Conservation (phyloP, 75 land plant genomes). For the Azolla pinnata region DNA sequence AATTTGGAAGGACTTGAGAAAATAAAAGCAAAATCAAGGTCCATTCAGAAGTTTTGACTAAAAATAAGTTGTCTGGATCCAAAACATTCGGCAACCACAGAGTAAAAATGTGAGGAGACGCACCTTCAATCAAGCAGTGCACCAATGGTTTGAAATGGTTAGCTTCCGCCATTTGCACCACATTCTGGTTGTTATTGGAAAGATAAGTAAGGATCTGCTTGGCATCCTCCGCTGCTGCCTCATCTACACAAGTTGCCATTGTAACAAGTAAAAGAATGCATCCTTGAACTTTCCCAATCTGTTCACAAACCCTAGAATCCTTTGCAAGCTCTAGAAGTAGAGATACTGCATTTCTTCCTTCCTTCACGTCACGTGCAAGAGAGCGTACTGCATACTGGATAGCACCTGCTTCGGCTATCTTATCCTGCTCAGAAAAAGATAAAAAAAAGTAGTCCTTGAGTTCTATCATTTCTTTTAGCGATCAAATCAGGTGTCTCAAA, state of each 20-base stretch:
- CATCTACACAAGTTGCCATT: slow-evolving; percentile 41
- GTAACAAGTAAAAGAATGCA: slow-evolving; percentile 60
- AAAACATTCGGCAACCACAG: no score
- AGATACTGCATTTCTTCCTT: slow-evolving; percentile 49
- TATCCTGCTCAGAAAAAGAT: slow-evolving; percentile 27
- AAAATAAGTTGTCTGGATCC: no score
- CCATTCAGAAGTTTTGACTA: no score
- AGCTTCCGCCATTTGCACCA: slow-evolving; percentile 66
- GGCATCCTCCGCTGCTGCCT: slow-evolving; percentile 44
- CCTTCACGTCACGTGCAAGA: slow-evolving; percentile 46
- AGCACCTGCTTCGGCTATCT: slow-evolving; percentile 34
- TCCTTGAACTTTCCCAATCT: slow-evolving; percentile 60
- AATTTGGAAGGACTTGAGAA: no score
- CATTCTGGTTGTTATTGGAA: slow-evolving; percentile 47
- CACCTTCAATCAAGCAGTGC: slow-evolving; percentile 42
- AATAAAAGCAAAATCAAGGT: no score
- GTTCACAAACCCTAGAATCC: slow-evolving; percentile 17
- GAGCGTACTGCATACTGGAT: slow-evolving; percentile 43
- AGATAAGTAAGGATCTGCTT: slow-evolving; percentile 35
- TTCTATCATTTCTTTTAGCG: background rate
- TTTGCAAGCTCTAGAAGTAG: slow-evolving; percentile 59
- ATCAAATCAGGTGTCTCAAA: background rate
- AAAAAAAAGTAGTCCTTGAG: background rate
- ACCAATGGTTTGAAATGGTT: slow-evolving; percentile 58
- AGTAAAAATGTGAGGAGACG: no score